phyloP scores from a whole-genome alignment of 164 flowering plant species.

The Umbilicus rupestris region DNA sequence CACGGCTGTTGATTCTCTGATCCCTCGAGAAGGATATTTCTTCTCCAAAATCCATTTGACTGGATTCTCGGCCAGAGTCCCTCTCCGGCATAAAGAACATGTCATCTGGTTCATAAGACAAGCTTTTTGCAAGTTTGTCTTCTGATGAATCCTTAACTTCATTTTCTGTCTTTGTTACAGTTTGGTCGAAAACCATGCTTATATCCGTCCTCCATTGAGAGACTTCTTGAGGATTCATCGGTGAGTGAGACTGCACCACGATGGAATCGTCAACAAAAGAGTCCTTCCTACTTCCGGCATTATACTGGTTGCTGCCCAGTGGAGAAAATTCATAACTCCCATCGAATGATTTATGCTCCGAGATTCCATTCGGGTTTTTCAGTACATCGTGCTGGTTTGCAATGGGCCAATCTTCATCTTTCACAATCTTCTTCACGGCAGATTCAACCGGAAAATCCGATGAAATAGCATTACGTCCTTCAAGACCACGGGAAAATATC shows the following conservation, averaged over 20 bases:
- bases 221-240: constrained; percentile 15
- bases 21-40: constrained; percentile 22
- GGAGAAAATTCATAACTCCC: constrained; percentile 15
- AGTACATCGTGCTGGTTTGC: constrained; percentile 23
- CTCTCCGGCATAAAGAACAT: constrained; percentile 48
- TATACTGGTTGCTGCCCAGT: constrained; percentile 7
- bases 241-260: constrained; percentile 35
- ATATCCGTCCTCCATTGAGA: constrained; percentile 33
- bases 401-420: constrained; percentile 41
- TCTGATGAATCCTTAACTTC: constrained; percentile 16
- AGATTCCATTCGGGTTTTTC: constrained; percentile 13
- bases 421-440: constrained; percentile 22
- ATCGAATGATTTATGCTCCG: constrained; percentile 17
- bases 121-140: constrained; percentile 14
- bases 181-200: constrained; percentile 31
- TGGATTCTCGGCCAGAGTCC: constrained; percentile 23
- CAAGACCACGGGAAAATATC: constrained; percentile 21
- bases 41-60: constrained; percentile 29
- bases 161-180: constrained; percentile 18
- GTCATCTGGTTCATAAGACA: constrained; percentile 43
- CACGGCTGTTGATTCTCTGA: constrained; percentile 16
- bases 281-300: constrained; percentile 17
- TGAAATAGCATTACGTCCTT: constrained; percentile 7
- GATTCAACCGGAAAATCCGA: constrained; percentile 22
- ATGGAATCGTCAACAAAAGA: constrained; percentile 41